Base-by-base conservation (phyloP, 1,139 yeast genomes). In the Groenewaldozyma sp. region DNA sequence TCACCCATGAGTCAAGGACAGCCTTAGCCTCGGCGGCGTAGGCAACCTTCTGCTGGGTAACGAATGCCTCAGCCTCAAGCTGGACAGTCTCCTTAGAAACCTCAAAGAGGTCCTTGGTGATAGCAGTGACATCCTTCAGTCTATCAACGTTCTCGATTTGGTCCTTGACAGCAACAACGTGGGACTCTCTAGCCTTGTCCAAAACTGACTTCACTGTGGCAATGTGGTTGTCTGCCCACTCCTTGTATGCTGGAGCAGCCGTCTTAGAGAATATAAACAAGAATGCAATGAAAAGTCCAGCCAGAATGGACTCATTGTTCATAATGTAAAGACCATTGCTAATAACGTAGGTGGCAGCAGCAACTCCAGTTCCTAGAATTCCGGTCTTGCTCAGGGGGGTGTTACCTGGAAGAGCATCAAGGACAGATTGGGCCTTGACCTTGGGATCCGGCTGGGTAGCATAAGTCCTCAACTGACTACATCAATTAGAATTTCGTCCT, bases 1-100 rank as follows among this genome's bases (percentile, higher is more conserved):
- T 86, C 56, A 87, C 97, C 98, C 98, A 91, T 28, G 97, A 86
- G 70, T 91, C 98, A 63, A 91, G 78, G 46, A 91, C 94, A 45
- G 94, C 70, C 73, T 82, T 87, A 60, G 97, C 97, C 73, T 87
- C 95, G 47, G 70, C 57, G 46, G 94, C 91, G 55, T 86, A 76
- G 50, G 81, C 91, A 53, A 84, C 86, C 63, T 79, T 69, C 73
- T 91, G 98, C 74, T 87, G 82, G 64, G 83, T 76, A 68, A 82
- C 95, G 59, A 88, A 91, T 39, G 91, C 78, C 68, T 86, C 76
- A 50, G 96, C 94, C 75, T 91, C 98, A 59, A 87, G 76, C 70
- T 83, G 76, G 53, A 91, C 95, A 49, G 98, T 91, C 71, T 91
- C 95, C 74, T 86, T 88, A 49, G 98, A 88, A 47, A 88, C 77